Percentiles rank a stretch among this genome's conserved stretches.
Conservation (phyloP, 148 eudicot genomes). For the Dysphania ambrosioides region DNA sequence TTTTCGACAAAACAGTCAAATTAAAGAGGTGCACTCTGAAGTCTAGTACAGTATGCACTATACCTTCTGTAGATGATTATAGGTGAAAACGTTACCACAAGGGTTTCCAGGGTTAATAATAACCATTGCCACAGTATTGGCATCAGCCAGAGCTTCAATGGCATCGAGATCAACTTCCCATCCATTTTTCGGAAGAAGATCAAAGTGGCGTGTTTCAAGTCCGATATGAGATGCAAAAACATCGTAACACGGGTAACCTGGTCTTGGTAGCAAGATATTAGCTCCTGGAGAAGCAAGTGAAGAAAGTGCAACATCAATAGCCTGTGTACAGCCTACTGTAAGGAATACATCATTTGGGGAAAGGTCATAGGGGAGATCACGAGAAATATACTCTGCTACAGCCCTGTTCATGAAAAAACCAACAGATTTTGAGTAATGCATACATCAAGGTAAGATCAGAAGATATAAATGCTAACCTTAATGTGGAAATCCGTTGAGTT, state of each 20-base stretch:
- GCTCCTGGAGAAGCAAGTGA: constrained; percentile 58
- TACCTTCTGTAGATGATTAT: constrained; percentile 55
- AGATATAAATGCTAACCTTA: neutral
- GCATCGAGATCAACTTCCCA: constrained; percentile 71
- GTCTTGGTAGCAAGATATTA: constrained; percentile 59
- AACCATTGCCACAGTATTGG: constrained; percentile 66
- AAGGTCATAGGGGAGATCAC: constrained; percentile 46
- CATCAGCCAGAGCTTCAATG: constrained; percentile 57
- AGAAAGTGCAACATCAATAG: constrained; percentile 44
- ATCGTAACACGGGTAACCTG: constrained; percentile 63
- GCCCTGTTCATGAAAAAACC: constrained; percentile 41
- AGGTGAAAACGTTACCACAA: constrained; percentile 65
- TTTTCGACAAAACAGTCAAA: neutral
- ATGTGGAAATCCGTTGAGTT: neutral
- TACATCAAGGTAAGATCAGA: neutral
- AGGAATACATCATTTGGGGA: constrained; percentile 49
- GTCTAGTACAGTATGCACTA: neutral
- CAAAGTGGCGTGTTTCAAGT: constrained; percentile 59
- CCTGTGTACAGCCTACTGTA: constrained; percentile 60
- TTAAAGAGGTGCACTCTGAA: too few relatives aligned
- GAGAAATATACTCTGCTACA: constrained; percentile 55
- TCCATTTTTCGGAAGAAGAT: constrained; percentile 54
- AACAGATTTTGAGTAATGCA: neutral
- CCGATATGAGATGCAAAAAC: constrained; percentile 43
- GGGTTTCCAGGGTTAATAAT: constrained; percentile 79